A percentile compares a stretch with the other conserved stretches of the same genome.
phyloP scores from a whole-genome alignment of 805 yeast species.

The Yarrowia phangngaensis region DNA sequence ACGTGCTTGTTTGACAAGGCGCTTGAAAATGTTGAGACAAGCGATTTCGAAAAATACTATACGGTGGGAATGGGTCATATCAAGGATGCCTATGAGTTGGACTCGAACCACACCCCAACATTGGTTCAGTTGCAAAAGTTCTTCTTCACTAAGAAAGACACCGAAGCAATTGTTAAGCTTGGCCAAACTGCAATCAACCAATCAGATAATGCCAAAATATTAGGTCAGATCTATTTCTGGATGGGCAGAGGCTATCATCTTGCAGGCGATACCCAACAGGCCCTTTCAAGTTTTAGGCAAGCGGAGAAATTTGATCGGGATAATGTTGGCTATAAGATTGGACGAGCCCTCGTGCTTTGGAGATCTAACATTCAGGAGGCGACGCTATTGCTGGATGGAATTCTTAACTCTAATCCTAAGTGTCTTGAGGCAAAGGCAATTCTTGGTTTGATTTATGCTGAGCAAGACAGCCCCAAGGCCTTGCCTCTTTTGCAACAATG shows the following conservation, averaged over 20 bases:
- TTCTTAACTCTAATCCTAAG: constrained; percentile 61
- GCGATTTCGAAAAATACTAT: constrained; percentile 58
- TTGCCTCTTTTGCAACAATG: constrained; percentile 11
- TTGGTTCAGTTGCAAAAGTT: constrained; percentile 65
- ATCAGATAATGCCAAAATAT: constrained; percentile 43
- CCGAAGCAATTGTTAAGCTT: constrained; percentile 54
- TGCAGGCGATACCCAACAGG: constrained; percentile 56
- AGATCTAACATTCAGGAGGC: constrained; percentile 81
- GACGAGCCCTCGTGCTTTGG: constrained; percentile 80
- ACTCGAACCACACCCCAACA: constrained; percentile 55
- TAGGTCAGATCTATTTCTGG: constrained; percentile 76
- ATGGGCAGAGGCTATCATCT: constrained; percentile 71
- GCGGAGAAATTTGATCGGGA: constrained; percentile 58
- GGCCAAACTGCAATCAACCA: constrained; percentile 49
- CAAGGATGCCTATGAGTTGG: constrained; percentile 43
- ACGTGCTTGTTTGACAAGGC: constrained; percentile 65
- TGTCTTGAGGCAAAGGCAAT: constrained; percentile 64
- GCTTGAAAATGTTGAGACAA: constrained; percentile 48
- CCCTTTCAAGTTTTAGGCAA: constrained; percentile 69
- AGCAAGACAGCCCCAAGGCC: constrained; percentile 38
- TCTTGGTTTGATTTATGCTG: constrained; percentile 67
- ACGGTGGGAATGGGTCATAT: constrained; percentile 50
- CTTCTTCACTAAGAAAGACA: constrained; percentile 65
- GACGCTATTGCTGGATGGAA: constrained; percentile 72
- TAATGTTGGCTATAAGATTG: constrained; percentile 69